These are phyloP conservation scores for Euphorbia peplus DNA, from an alignment of 345 rosid species.

Conservation along the genomic window DNA sequence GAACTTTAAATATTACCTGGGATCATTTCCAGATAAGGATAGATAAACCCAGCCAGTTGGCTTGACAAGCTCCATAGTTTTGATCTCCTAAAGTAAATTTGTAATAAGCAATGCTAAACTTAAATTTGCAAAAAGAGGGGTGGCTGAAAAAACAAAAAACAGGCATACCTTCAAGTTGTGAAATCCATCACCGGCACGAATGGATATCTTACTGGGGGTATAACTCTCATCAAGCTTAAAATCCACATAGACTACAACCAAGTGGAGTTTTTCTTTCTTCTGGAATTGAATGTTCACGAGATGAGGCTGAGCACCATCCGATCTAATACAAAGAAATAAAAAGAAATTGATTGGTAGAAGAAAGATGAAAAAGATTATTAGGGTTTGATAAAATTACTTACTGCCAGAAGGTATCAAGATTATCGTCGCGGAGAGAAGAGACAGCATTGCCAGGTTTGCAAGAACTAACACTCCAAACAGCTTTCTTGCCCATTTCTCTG, in stretches of 20 bases:
- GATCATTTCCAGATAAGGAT: constrained; percentile 81
- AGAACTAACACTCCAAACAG: constrained; percentile 97
- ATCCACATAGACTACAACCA: constrained; percentile 76
- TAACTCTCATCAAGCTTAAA: constrained; percentile 96
- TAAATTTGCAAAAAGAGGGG: not conserved
- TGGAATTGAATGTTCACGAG: constrained; percentile 90
- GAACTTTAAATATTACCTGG: too few species aligned
- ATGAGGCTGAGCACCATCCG: constrained; percentile 97
- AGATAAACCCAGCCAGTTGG: constrained; percentile 83
- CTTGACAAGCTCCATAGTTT: constrained; percentile 75
- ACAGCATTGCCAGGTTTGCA: constrained; percentile 94
- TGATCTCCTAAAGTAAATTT: constrained; percentile 59
- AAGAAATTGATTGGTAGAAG: too few species aligned
- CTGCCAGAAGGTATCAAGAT: constrained; percentile 93
- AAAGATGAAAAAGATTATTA: not conserved
- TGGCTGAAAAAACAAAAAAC: not conserved
- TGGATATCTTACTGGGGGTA: constrained; percentile 79
- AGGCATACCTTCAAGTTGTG: constrained; percentile 74
- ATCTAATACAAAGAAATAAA: constrained; percentile 36
- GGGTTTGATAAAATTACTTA: constrained; percentile 24
- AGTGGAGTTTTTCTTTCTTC: constrained; percentile 89
- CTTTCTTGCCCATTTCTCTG: constrained; percentile 85
- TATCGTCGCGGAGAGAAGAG: constrained; percentile 81
- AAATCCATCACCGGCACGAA: constrained; percentile 92
- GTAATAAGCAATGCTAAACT: not conserved